Base-by-base conservation (phyloP, 225 moss, liverwort and hornwort species). In the Neckera pumila region DNA sequence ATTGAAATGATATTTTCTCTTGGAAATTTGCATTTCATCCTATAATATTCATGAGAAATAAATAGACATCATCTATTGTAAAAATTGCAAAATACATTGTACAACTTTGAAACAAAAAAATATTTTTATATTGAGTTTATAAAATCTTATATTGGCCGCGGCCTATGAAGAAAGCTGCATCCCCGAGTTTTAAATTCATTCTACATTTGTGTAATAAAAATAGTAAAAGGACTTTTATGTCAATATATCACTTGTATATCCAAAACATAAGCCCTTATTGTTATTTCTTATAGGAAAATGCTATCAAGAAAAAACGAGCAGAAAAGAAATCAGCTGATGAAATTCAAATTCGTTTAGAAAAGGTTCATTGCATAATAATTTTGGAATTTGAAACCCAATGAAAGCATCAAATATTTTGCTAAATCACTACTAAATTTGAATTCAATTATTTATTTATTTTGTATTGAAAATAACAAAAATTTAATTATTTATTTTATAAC, bases 201-300 rank as follows among this genome's bases (percentile, higher is more conserved):
- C 19, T 49, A 51, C 3, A 18, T 31, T 49, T 75, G 30, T 49
- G 7, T 20, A 12, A 49, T 12, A 20, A 49, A 6, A 49, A 49
- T 49, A 20, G 10, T 23, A 62, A 47, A 72, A 40, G 17, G 25
- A 4, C 54, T 65, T 66, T 17, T 22, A 62, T n/a, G 30, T 66
- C 10, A 66, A 14, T 54, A 4, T 53, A 22, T 12, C 12, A 49
- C 10, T n/a, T 38, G 10, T 15, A 18, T 61, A 85, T 51, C 27
- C 19, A 27, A 36, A 27, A 76, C 0, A 12, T 28, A 17, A 33
- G n/a, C 25, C 1, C 8, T 16, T 60, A 1, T 4, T 43, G 14
- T 80, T 19, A 26, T 53, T 49, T 86, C 36, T 10, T 27, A 22
- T 49, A 98, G 96, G 96, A 96, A 71, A 96, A 96, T 65, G 92